These are phyloP conservation scores for Fusarium veterinarium DNA, from an alignment of 2,329 filamentous ascomycete genomes.

Conservation along the genomic window DNA sequence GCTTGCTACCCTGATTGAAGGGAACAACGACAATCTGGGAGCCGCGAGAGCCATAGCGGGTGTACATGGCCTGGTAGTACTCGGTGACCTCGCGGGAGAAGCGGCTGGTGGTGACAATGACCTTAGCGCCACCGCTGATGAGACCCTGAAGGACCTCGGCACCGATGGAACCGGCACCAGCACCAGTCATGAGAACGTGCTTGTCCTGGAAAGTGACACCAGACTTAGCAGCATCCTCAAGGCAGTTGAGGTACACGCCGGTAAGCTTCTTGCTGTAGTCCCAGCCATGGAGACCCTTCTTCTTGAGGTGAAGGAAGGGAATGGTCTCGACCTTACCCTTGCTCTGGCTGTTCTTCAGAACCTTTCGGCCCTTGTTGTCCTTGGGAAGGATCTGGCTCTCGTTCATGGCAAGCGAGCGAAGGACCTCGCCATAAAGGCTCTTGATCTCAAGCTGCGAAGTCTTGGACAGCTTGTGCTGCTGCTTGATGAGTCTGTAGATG, in stretches of 20 bases:
- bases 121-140: conserved; percentile 96
- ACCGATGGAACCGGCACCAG: conserved; percentile 96
- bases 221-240: conserved; percentile 87
- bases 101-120: conserved; percentile 94
- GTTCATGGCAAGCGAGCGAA: conserved; percentile 96
- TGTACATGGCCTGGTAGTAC: conserved; percentile 99
- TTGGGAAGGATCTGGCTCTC: conserved; percentile 96
- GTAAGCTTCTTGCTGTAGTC: conserved; percentile 99
- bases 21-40: conserved; percentile 98
- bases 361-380: conserved; percentile 77
- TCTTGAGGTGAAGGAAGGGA: conserved; percentile 96
- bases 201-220: conserved; percentile 95
- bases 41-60: conserved; percentile 89
- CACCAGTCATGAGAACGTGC: conserved; percentile 97
- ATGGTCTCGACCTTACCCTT: conserved; percentile 98
- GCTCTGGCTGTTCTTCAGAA: conserved; percentile 63
- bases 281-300: conserved; percentile 93
- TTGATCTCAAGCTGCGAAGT: conserved; percentile 97
- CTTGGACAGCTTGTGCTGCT: conserved; percentile 98
- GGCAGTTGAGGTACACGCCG: conserved; percentile 87
- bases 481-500: conserved; percentile 98
- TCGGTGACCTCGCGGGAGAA: conserved; percentile 98
- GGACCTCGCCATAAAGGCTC: conserved; percentile 90
- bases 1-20: conserved; percentile 99
- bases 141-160: conserved; percentile 96